Evolutionary conservation across 73 alveolate genomes (phyloP), one percentile per base, ranked within the genome.

Genomic region (Paraurostyla sp.): DNA sequence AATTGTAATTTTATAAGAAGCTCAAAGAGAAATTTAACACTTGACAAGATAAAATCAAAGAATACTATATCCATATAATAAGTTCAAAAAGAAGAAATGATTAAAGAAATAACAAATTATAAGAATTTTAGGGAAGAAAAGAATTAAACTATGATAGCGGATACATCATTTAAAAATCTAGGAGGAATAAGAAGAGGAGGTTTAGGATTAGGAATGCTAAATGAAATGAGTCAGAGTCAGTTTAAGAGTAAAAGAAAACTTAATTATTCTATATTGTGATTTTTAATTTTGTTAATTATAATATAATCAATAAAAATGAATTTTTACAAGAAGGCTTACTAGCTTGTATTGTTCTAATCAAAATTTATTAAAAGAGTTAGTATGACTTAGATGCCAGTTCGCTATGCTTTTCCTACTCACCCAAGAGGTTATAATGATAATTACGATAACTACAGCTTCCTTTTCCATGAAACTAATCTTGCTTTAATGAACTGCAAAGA

Each of bases 381-480:
- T 18, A 18, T 65, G 6, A 6, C 7, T 4, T 0, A 65, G 58
- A 35, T 36, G 9, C 82, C 82, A 22, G 71, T 33, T 11, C 25
- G 91, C n/a, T 11, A 38, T 27, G 85, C 76, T n/a, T n/a, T n/a
- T n/a, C n/a, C n/a, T n/a, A n/a, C n/a, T 41, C 93, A 87, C 76
- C 54, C n/a, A 23, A 27, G 93, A 32, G 93, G 93, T 11, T 87
- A 87, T 51, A 87, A 71, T 38, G 89, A 71, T 40, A 48, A 18
- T 76, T 41, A n/a, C 56, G 93, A 81, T 65, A n/a, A 9, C 40
- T 41, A 42, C 71, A 23, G 50, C 22, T 11, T 3, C 43, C 15
- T 32, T 60, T 71, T 62, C 88, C 73, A 73, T 42, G 89, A 52
- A 52, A 62, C 29, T 40, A 87, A 56, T 48, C 23, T 49, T 22